Conservation (phyloP, 2,329 filamentous ascomycete species). For the Aspergillus awamori region DNA sequence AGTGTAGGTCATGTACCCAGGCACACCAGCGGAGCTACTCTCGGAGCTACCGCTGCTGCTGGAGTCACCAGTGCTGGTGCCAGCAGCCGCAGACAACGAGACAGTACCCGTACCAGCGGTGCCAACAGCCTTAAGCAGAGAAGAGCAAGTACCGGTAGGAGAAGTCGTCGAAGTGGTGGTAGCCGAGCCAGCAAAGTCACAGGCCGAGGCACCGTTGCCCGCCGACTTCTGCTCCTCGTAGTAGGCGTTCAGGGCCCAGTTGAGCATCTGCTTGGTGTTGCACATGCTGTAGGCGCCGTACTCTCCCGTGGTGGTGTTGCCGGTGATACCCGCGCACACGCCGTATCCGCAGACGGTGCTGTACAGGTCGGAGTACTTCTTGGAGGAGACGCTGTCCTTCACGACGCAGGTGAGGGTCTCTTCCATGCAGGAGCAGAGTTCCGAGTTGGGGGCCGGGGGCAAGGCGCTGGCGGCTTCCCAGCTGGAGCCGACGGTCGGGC, state of each 20-base stretch:
- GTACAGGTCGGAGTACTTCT: constrained; percentile 71
- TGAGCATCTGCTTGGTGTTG: constrained; percentile 44
- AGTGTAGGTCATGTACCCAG: constrained; percentile 20
- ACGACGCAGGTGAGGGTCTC: constrained; percentile 70
- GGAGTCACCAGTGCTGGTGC: constrained; percentile 17
- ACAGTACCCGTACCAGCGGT: constrained; percentile 41
- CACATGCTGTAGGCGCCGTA: constrained; percentile 52
- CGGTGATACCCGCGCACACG: constrained; percentile 45
- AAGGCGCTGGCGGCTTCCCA: constrained; percentile 72
- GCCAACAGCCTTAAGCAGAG: constrained; percentile 43
- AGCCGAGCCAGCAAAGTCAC: constrained; percentile 47
- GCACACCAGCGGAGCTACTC: constrained; percentile 31
- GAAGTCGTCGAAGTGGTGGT: constrained; percentile 35
- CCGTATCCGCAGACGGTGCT: constrained; percentile 47
- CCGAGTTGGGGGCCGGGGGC: constrained; percentile 75
- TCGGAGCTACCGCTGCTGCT: constrained; percentile 25
- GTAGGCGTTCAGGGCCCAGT: constrained; percentile 48
- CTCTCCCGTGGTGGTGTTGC: constrained; percentile 42
- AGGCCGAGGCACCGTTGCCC: constrained; percentile 41
- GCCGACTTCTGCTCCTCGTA: constrained; percentile 41
- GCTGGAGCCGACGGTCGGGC: constrained; percentile 64
- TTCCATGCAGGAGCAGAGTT: constrained; percentile 84
- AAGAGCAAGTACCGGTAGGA: constrained; percentile 38
- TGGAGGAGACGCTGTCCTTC: constrained; percentile 56
- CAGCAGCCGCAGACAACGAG: constrained; percentile 37